Conservation (phyloP, 2,329 filamentous ascomycete species). For the Aspergillus sp. region DNA sequence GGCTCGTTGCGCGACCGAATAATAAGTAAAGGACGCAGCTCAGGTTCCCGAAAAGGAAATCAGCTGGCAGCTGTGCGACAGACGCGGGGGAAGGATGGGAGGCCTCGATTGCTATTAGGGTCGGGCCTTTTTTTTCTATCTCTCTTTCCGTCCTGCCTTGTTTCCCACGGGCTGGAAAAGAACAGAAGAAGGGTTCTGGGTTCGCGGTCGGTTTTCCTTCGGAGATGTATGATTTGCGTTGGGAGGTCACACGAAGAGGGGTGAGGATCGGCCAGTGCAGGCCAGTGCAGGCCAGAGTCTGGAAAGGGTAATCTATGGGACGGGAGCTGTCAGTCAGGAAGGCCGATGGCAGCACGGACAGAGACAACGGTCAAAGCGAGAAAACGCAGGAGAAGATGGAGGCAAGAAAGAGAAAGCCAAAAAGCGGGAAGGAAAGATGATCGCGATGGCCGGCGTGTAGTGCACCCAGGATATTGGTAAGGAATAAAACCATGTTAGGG, state of each 20-base stretch:
- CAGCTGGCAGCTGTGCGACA: constrained; percentile 4
- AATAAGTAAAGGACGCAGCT: neutral
- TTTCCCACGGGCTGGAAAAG: neutral
- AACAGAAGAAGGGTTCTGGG: neutral
- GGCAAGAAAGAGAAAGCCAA: neutral
- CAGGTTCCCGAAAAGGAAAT: constrained; percentile 16
- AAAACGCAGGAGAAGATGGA: neutral
- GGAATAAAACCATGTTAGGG: constrained; percentile 6
- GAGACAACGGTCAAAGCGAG: constrained; percentile 10
- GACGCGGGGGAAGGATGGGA: neutral
- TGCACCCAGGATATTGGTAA: constrained; percentile 17
- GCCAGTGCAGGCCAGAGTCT: neutral
- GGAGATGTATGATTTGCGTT: constrained; percentile 1
- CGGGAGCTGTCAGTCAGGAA: constrained; percentile 2
- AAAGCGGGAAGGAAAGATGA: constrained; percentile 4
- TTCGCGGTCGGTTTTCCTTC: neutral
- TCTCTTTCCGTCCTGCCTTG: too few species aligned
- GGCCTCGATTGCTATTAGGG: neutral
- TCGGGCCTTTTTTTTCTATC: neutral
- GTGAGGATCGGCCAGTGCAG: constrained; percentile 6
- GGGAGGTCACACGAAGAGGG: constrained; percentile 12
- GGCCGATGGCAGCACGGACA: neutral
- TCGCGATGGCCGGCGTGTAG: neutral
- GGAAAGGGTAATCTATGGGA: constrained; percentile 2
- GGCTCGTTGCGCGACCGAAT: constrained; percentile 5